Evolutionary conservation across 768 basidiomycete genomes (phyloP).

Genomic region (Lentinus tigrinus): DNA sequence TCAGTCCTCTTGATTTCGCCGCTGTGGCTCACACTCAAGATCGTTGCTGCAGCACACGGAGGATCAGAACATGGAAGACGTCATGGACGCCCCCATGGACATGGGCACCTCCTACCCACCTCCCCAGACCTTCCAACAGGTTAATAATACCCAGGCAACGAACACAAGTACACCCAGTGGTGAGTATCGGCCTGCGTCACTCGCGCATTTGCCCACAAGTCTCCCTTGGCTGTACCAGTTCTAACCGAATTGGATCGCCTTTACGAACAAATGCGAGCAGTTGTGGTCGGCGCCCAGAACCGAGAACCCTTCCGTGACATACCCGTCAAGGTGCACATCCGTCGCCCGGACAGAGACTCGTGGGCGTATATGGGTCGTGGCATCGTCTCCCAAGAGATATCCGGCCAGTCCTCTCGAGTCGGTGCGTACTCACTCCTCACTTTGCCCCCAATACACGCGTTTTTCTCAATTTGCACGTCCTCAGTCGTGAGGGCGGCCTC

Average conservation of each 20-base stretch:
- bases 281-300: constrained; percentile 14
- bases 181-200: constrained; percentile 14
- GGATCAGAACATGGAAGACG: constrained; percentile 24
- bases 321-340: constrained; percentile 82
- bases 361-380: constrained; percentile 84
- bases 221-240: constrained; percentile 13
- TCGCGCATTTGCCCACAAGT: constrained; percentile 14
- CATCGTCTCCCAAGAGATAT: constrained; percentile 70
- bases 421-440: constrained; percentile 46
- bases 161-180: background rate
- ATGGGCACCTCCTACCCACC: constrained; percentile 2
- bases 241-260: constrained; percentile 23
- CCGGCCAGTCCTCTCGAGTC: constrained; percentile 76
- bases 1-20: background rate
- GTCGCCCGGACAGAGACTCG: constrained; percentile 73
- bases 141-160: background rate
- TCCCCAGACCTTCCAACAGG: constrained; percentile 7
- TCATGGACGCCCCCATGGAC: constrained; percentile 23
- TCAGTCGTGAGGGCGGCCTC: constrained; percentile 64
- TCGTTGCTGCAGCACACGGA: constrained; percentile 7
- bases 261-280: constrained; percentile 22
- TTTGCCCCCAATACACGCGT: constrained; percentile 3
- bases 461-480: constrained; percentile 12
- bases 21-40: background rate
- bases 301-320: constrained; percentile 51